Evolutionary conservation across 345 rosid species (phyloP), one percentile per base, ranked within the genome.

Genomic region (Citrus sp.): DNA sequence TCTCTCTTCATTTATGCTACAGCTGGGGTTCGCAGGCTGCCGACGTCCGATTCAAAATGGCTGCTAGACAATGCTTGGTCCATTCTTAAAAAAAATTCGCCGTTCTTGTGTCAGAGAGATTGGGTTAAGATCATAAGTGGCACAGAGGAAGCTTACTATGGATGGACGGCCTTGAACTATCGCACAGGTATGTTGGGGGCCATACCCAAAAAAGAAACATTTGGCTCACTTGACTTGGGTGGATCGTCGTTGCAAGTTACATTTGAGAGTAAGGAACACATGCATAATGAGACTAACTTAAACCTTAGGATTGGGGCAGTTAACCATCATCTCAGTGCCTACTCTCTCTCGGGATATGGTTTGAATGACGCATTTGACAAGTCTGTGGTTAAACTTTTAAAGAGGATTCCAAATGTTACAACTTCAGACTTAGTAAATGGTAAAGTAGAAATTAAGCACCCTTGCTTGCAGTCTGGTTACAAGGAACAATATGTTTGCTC

Each of bases 221-320:
- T 91, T 85, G 99, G 99, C 78, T 91, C 99, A 54, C 98, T 96
- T 77, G 99, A 96, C 85, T 83, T 96, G 83, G 99, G 99, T 66
- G 99, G 99, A 40, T 96, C 98, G 16, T 96, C 99, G n/a, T 84
- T 96, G 85, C 99, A 96, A 86, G 97, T 96, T 73, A 96, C 99
- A 30, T 96, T 96, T 84, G 99, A 96, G 88, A 90, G 87, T 77
- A 88, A 86, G 82, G 88, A 87, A 62, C 86, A 77, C 21, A 77
- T 78, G n/a, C 92, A 72, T 76, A 90, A 89, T 46, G 86, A 84
- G 74, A 89, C 90, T 77, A 89, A 90, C 83, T 82, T 92, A 71
- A 87, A 88, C 79, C 94, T 96, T 78, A 90, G 91, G 78, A 87
- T 96, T 74, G 98, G 99, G 70, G 83, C 87, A 66, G 92, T 84